Evolutionary conservation across 768 basidiomycete species (phyloP).

Genomic region (Lactarius psammicola): DNA sequence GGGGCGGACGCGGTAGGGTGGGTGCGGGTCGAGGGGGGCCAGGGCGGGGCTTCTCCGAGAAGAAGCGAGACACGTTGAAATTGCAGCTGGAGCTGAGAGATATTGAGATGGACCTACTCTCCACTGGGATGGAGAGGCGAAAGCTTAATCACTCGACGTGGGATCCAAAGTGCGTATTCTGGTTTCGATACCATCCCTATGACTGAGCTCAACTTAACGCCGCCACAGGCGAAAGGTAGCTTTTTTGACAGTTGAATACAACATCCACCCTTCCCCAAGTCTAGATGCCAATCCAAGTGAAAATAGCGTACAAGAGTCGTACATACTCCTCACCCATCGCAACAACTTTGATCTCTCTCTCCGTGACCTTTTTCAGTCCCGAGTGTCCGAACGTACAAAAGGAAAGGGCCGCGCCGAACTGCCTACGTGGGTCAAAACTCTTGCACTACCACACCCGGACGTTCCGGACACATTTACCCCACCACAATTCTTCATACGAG

Average conservation of each 20-base stretch:
- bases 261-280: slow-evolving; percentile 55
- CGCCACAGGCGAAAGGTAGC: slow-evolving; percentile 59
- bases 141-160: slow-evolving; percentile 79
- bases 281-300: slow-evolving; percentile 42
- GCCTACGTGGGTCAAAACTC: slow-evolving; percentile 56
- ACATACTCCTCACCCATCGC: slow-evolving; percentile 61
- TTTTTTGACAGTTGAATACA: slow-evolving; percentile 71
- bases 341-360: slow-evolving; percentile 54
- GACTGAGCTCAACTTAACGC: slow-evolving; percentile 14
- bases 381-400: slow-evolving; percentile 43
- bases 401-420: slow-evolving; percentile 45
- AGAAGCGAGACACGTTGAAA: slow-evolving; percentile 67
- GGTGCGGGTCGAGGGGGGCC: slow-evolving; percentile 35
- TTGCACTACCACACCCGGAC: slow-evolving; percentile 53
- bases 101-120: slow-evolving; percentile 73
- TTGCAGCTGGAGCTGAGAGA: slow-evolving; percentile 64
- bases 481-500: slow-evolving; percentile 61
- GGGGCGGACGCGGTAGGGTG: slow-evolving; percentile 33
- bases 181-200: slow-evolving; percentile 12
- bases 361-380: slow-evolving; percentile 47
- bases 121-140: slow-evolving; percentile 78
- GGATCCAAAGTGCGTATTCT: slow-evolving; percentile 62
- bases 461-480: slow-evolving; percentile 54
- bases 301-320: slow-evolving; percentile 41
- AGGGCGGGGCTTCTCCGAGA: slow-evolving; percentile 37